A percentile compares a stretch with the other conserved stretches of the same genome.
phyloP scores from a whole-genome alignment of 2,329 filamentous ascomycete genomes.

The Ceratocystis colombiana region DNA sequence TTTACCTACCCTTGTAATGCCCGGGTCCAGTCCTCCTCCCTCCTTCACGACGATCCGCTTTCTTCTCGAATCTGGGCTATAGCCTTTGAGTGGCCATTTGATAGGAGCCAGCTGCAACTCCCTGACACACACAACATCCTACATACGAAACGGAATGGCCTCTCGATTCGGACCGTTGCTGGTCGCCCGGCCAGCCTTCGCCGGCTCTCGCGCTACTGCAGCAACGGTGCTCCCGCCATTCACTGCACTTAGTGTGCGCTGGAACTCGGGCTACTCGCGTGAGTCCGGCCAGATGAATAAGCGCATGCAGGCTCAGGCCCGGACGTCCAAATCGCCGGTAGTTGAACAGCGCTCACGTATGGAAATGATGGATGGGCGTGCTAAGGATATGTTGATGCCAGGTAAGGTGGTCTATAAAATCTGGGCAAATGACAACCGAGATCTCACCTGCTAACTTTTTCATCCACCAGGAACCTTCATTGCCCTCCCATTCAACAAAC shows the following conservation, averaged over 20 bases:
- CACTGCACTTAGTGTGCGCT: neutral
- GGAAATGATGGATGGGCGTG: constrained; percentile 14
- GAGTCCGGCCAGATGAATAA: neutral
- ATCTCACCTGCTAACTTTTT: neutral
- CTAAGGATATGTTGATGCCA: constrained; percentile 23
- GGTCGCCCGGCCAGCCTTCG: constrained; percentile 11
- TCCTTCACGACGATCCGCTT: neutral
- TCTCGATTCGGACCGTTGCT: constrained; percentile 16
- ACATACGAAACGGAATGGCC: constrained; percentile 9
- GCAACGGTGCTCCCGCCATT: neutral
- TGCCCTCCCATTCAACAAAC: constrained; percentile 32
- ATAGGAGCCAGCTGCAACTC: neutral
- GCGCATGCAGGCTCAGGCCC: constrained; percentile 19
- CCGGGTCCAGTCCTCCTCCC: neutral
- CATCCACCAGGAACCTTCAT: constrained; percentile 40
- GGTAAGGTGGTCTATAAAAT: constrained; percentile 10
- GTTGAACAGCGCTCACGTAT: constrained; percentile 14
- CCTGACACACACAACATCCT: neutral
- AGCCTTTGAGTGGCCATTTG: neutral
- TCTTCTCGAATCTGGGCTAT: neutral
- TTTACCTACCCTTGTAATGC: neutral
- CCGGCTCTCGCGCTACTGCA: neutral
- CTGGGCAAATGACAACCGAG: neutral
- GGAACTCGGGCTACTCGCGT: neutral
- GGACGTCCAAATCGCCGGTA: constrained; percentile 17